Evolutionary conservation across 2,329 filamentous ascomycete genomes (phyloP).

Genomic region (Huntiella moniliformis): DNA sequence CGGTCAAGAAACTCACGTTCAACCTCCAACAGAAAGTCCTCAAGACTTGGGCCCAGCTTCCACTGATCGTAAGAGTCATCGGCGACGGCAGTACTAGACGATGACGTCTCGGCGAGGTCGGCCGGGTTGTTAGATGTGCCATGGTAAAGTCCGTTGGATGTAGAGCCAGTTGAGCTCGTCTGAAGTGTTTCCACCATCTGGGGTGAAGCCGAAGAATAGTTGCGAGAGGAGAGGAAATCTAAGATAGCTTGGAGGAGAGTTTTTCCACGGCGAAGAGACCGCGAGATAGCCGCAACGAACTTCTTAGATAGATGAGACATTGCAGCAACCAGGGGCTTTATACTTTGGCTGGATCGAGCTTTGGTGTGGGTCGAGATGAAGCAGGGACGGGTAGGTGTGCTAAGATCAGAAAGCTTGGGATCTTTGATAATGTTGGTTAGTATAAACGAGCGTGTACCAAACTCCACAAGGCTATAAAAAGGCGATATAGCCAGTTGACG

Average conservation of each 20-base stretch:
- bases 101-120: conserved; percentile 7
- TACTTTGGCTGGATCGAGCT: too few relatives aligned
- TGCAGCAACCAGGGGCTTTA: conserved; percentile 4
- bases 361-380: too few relatives aligned
- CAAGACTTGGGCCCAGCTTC: conserved; percentile 16
- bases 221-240: conserved; percentile 15
- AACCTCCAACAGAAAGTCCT: conserved; percentile 39
- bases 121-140: background rate
- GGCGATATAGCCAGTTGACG: too few relatives aligned
- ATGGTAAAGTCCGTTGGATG: background rate
- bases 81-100: conserved; percentile 7
- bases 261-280: conserved; percentile 39
- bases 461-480: too few relatives aligned
- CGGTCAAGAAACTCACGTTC: conserved; percentile 33
- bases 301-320: conserved; percentile 39
- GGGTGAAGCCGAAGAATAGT: conserved; percentile 7
- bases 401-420: too few relatives aligned
- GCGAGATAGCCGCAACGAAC: conserved; percentile 34
- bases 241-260: conserved; percentile 39
- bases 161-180: background rate
- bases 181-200: conserved; percentile 15
- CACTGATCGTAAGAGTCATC: conserved; percentile 1
- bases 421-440: too few relatives aligned
- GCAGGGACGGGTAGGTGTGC: too few relatives aligned
- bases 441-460: too few relatives aligned